A percentile compares a stretch with the other conserved stretches of the same genome.
phyloP scores from a whole-genome alignment of 2,329 filamentous ascomycete species.

The Alternaria angustiovoidea region DNA sequence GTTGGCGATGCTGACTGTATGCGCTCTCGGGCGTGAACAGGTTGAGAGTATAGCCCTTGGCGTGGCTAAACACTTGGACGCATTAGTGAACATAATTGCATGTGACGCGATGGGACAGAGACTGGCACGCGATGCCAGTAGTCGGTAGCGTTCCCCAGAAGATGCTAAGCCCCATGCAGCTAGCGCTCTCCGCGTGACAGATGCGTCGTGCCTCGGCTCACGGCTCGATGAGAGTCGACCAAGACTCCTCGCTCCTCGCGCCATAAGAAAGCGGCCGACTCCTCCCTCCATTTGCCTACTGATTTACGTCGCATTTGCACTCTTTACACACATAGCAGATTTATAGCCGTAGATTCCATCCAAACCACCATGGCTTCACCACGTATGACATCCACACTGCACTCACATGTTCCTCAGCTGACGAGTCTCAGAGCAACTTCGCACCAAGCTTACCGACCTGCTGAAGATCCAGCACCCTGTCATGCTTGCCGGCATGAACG shows the following conservation, averaged over 20 bases:
- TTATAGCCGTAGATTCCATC: conserved; percentile 2
- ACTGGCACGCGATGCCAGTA: not conserved
- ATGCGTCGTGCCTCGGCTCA: conserved; percentile 36
- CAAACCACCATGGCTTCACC: conserved; percentile 73
- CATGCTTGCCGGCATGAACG: conserved; percentile 98
- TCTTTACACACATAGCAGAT: not conserved
- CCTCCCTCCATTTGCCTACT: conserved; percentile 12
- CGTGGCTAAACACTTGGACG: conserved; percentile 6
- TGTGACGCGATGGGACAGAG: conserved; percentile 26
- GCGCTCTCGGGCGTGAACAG: not conserved
- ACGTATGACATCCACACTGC: conserved; percentile 65
- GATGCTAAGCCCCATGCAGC: conserved; percentile 10
- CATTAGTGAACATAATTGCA: conserved; percentile 17
- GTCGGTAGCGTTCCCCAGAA: conserved; percentile 20
- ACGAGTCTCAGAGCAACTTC: conserved; percentile 75
- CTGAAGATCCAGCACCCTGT: conserved; percentile 98
- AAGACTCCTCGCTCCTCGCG: conserved; percentile 31
- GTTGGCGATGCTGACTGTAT: not conserved
- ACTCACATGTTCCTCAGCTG: conserved; percentile 32
- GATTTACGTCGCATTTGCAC: conserved; percentile 1
- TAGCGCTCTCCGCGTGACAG: conserved; percentile 24
- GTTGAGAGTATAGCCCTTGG: not conserved
- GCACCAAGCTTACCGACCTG: conserved; percentile 91
- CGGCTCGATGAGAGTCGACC: conserved; percentile 27
- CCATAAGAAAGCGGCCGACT: conserved; percentile 26